Evolutionary conservation across 2,329 filamentous ascomycete genomes (phyloP).

Genomic region (Metarhizium brunneum): DNA sequence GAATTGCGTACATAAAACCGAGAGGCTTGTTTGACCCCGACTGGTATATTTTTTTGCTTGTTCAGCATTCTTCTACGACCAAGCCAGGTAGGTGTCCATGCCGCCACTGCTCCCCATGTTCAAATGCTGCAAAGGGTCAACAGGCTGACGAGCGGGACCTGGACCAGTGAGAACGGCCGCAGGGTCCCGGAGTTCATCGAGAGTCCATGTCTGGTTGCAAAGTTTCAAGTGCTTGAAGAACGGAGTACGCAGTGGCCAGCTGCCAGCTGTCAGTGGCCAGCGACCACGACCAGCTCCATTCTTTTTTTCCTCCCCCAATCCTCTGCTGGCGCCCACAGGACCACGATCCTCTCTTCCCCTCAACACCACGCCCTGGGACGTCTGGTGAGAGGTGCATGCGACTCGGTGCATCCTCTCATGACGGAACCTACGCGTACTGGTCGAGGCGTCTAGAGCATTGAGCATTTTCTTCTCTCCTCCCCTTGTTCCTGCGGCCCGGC

Average conservation of each 20-base stretch:
- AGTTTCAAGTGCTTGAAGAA: no score
- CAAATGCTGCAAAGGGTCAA: no score
- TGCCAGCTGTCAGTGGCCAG: background rate
- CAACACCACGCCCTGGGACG: slow-evolving; percentile 8
- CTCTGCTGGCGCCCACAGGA: slow-evolving; percentile 1
- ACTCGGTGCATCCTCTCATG: slow-evolving; percentile 13
- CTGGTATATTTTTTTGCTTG: no score
- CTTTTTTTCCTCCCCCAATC: slow-evolving; percentile 1
- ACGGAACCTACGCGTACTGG: slow-evolving; percentile 23
- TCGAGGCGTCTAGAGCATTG: slow-evolving; percentile 19
- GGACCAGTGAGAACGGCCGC: background rate
- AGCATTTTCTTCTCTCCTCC: background rate
- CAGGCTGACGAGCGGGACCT: background rate
- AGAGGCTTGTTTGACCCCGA: no score
- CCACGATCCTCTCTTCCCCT: slow-evolving; percentile 3
- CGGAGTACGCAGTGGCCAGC: no score
- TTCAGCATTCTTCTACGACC: no score
- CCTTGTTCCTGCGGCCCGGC: slow-evolving; percentile 11
- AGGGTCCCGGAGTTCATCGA: no score
- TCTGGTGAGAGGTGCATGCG: slow-evolving; percentile 13
- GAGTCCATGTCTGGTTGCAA: no score
- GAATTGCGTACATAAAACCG: no score
- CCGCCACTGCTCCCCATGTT: no score
- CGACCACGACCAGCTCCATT: background rate
- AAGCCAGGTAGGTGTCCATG: no score